Conservation (phyloP, 2,329 filamentous ascomycete species). For the Pestalotiopsis sp. region DNA sequence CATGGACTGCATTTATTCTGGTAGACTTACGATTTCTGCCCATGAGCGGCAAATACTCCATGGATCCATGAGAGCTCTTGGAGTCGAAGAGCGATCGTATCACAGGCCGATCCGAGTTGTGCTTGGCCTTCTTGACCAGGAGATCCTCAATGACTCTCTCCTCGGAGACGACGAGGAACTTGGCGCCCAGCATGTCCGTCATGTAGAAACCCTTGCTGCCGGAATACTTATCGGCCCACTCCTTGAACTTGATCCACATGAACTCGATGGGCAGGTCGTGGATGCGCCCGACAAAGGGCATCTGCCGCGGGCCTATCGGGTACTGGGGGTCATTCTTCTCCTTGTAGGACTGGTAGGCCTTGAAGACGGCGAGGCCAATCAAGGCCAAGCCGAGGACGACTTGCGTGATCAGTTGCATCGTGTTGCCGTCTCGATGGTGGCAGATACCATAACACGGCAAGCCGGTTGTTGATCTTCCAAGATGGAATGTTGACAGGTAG, state of each 20-base stretch:
- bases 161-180: conserved; percentile 47
- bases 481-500: not conserved
- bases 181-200: conserved; percentile 35
- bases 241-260: conserved; percentile 56
- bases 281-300: conserved; percentile 39
- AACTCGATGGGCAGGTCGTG: conserved; percentile 49
- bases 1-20: not conserved
- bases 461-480: not conserved
- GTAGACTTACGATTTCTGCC: conserved; percentile 51
- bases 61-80: conserved; percentile 55
- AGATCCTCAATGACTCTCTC: conserved; percentile 55
- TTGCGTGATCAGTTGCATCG: conserved; percentile 29
- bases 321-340: conserved; percentile 31
- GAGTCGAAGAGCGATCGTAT: conserved; percentile 55
- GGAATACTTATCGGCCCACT: conserved; percentile 35
- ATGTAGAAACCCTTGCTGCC: conserved; percentile 33
- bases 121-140: conserved; percentile 51
- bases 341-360: conserved; percentile 27
- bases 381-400: conserved; percentile 21
- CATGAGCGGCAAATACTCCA: conserved; percentile 59
- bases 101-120: conserved; percentile 49
- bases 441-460: not conserved
- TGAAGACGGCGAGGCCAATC: conserved; percentile 22
- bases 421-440: not conserved
- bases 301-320: conserved; percentile 32